Base-by-base conservation (phyloP, 2,329 filamentous ascomycete species). In the Ceratocystis cacaofunesta region DNA sequence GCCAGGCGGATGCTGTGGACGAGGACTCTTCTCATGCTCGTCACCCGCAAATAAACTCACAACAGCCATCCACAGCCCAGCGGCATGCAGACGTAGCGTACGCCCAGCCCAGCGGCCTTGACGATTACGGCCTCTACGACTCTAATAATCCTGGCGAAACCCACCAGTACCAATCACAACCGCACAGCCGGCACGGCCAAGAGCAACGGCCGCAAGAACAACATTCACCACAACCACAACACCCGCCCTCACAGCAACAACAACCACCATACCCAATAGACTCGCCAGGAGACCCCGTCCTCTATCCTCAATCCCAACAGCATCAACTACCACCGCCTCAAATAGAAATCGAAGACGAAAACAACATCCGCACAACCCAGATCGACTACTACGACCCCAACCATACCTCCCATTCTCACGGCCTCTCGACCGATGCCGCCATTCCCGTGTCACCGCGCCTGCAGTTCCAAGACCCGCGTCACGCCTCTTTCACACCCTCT, bases 281-380 rank as follows among this genome's bases (percentile, higher is more conserved):
- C 30, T 60, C n/a, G 1, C 60, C 48, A 48, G 30, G 25, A 41
- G 10, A 41, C 36, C 10, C 61, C 19, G 60, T 22, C 19, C 61
- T 43, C n/a, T 52, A 12, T 5, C 32, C 46, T 46, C 36, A 22
- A 30, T 50, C n/a, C 12, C 19, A 6, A 8, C 32, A 62, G 15
- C 28, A 55, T 44, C 65, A 52, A 57, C 62, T 60, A 5, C 60
- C 44, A 12, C 63, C 63, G 15, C 66, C 66, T n/a, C 66, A 67
- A 65, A 67, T 67, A 67, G 63, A 55, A 44, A 52, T 67, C 28
- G 41, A 63, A 28, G 66, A 67, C 63, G 66, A 67, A 63, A 63
- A 67, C 61, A 65, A 67, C 61, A 65, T 61, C 28, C 60, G 66
- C 48, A 44, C 65, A 41, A 55, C 63, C n/a, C 63, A 62, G 19